Base-by-base conservation (phyloP, 495 filamentous ascomycete species). In the Podospora tetraspora region DNA sequence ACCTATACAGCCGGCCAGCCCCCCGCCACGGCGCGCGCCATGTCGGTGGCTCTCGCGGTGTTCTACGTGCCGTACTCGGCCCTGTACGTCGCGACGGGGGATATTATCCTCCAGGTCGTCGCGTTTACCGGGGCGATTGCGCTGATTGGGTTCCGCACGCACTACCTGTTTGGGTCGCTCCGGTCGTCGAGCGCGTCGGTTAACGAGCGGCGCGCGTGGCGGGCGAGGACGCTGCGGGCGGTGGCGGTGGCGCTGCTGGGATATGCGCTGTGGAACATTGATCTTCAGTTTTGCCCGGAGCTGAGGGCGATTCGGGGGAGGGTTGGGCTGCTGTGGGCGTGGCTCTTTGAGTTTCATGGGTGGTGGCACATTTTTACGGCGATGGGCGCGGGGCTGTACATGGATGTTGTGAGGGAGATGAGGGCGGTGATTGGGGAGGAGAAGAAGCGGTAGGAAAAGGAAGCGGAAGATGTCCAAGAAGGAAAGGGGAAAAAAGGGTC, bases 301-400 rank as follows among this genome's bases (percentile, higher is more conserved):
- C 69, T 86, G 6, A 80, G 80, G 13, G 11, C 52, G 0, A 1
- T 76, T 23, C 81, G 80, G 65, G 74, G 72, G 13, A 24, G 24
- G 0, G 66, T 84, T 19, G 85, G 85, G 2, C 72, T 85, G 68
- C 87, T 85, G 1, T 85, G 76, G 81, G 82, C 79, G 27, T 84
- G 83, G 68, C 24, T 85, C 2, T 69, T 88, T 1, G 86, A 87
- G 71, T 72, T 88, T 21, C 86, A 90, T 73, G 86, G 86, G 23
- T 90, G 84, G 84, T 87, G 85, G 86, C 85, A 87, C 75, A 74
- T 87, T 24, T 77, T 84, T 56, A 87, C 84, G 3, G 84, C 81
- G 3, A 75, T 84, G 19, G 80, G 82, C 8, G 84, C 84, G 7
- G 62, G 63, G 7, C 25, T 61, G 58, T 72, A 70, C 30, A 75